Base-by-base conservation (phyloP, 2,329 filamentous ascomycete species). In the Ustilaginoidea virens region DNA sequence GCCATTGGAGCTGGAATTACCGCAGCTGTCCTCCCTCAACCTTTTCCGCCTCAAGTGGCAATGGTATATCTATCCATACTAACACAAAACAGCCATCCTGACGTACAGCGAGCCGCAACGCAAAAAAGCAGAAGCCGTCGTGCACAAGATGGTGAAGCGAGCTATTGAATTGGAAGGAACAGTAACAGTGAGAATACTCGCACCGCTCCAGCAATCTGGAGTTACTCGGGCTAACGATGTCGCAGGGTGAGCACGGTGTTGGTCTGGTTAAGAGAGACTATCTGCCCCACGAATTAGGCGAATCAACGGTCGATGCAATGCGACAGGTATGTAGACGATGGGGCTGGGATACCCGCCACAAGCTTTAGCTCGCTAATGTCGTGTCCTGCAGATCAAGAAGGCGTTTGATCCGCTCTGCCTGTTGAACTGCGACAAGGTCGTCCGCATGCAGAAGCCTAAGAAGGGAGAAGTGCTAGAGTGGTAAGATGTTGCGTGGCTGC, bases 201-300 rank as follows among this genome's bases (percentile, higher is more conserved):
- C 14, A n/a, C 10, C 17, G 24, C 14, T 25, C 15, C n/a, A 7
- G 10, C 17, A 3, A 15, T 17, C 13, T 2, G 7, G 14, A 8
- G 8, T 9, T 9, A 15, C 12, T n/a, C 22, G 13, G 9, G 11
- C 13, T 20, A 14, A 30, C 27, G 23, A 30, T 39, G 29, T 40
- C 5, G 21, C 32, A 69, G 64, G 82, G 81, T 30, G 81, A 92
- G 53, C 81, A 92, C 49, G 81, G 81, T 23, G 75, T 90, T 30
- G 81, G 81, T 5, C 58, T 92, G 27, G 78, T 87, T 32, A 92
- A 92, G 67, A 63, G 81, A 40, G 81, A 90, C 47, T 87, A 87
- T 46, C 62, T 92, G 24, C 64, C 72, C 7, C 77, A 86, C 45
- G 81, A 92, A 54, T 59, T 90, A 23, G 80, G 81, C 9, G 61